These are phyloP conservation scores for Penicillium sp. DNA, from an alignment of 2,329 filamentous ascomycete species.

Conservation along the genomic window DNA sequence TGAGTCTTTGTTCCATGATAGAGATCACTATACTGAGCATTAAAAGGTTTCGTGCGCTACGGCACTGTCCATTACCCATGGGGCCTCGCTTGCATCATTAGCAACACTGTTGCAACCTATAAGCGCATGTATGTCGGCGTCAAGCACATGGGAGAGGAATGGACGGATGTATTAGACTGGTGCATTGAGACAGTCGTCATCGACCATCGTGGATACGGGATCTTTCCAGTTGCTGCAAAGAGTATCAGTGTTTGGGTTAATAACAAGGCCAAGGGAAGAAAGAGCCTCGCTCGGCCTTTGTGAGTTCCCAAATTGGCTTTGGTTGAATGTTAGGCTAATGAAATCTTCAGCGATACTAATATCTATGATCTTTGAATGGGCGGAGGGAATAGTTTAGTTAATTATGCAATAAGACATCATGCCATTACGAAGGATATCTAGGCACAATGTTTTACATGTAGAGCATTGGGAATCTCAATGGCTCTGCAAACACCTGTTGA, in stretches of 20 bases:
- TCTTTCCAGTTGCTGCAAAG: slow-evolving; percentile 55
- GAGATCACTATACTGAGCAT: neutral
- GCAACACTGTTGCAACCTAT: slow-evolving; percentile 48
- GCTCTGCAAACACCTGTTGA: neutral
- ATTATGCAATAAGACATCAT: neutral
- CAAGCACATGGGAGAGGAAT: slow-evolving; percentile 58
- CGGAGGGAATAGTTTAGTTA: neutral
- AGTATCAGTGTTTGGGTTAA: slow-evolving; percentile 65
- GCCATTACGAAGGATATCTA: neutral
- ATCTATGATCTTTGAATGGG: neutral
- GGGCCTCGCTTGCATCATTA: slow-evolving; percentile 59
- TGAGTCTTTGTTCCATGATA: slow-evolving; percentile 2
- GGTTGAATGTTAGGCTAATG: neutral
- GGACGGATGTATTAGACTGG: slow-evolving; percentile 63
- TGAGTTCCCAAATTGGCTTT: slow-evolving; percentile 28
- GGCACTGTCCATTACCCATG: slow-evolving; percentile 52
- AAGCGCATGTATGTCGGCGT: slow-evolving; percentile 65
- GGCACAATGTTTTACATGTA: neutral
- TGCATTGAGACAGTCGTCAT: slow-evolving; percentile 57
- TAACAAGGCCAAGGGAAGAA: slow-evolving; percentile 53
- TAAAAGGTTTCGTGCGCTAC: slow-evolving; percentile 50
- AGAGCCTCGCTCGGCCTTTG: slow-evolving; percentile 44
- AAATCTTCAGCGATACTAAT: slow-evolving; percentile 10
- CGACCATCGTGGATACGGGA: slow-evolving; percentile 58
- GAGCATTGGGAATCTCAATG: neutral